Percentiles rank a stretch among this genome's conserved stretches.
Conservation (phyloP, 192 early-diverging fungal genomes). For the Rhizoclosmatium globosum region DNA sequence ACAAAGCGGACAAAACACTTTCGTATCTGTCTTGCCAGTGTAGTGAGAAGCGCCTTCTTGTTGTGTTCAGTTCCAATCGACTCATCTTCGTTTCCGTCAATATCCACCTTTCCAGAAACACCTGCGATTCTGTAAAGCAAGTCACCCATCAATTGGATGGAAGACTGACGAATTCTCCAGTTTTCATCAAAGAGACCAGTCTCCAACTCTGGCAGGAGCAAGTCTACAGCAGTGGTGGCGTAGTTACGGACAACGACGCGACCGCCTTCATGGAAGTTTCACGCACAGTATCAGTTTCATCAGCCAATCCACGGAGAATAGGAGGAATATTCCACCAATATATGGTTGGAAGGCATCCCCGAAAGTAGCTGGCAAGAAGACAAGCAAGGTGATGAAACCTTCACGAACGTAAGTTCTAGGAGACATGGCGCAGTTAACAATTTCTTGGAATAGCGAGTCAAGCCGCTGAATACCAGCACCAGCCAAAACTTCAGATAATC, state of each 20-base stretch:
- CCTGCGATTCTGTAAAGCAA: slow-evolving; percentile 93
- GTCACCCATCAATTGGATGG: slow-evolving; percentile 94
- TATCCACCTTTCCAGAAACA: slow-evolving; percentile 69
- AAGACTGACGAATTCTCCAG: slow-evolving; percentile 97
- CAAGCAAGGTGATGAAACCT: slow-evolving; percentile 94
- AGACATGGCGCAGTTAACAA: slow-evolving; percentile 81
- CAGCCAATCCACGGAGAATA: slow-evolving; percentile 90
- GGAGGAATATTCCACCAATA: slow-evolving; percentile 84
- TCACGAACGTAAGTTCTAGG: slow-evolving; percentile 86
- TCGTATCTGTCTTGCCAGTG: slow-evolving; percentile 88
- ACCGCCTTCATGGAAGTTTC: slow-evolving; percentile 93
- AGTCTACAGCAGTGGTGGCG: slow-evolving; percentile 83
- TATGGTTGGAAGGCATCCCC: slow-evolving; percentile 93
- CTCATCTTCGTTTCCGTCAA: slow-evolving; percentile 70
- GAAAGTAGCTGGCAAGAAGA: slow-evolving; percentile 96
- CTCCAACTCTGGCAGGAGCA: slow-evolving; percentile 91
- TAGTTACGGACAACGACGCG: slow-evolving; percentile 94
- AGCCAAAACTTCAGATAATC: slow-evolving; percentile 90
- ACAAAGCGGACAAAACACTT: slow-evolving; percentile 86
- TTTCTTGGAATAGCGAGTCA: slow-evolving; percentile 89
- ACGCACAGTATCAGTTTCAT: slow-evolving; percentile 93
- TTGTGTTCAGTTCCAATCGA: slow-evolving; percentile 69
- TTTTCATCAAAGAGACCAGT: slow-evolving; percentile 87
- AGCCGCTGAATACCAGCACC: slow-evolving; percentile 86
- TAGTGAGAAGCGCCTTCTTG: slow-evolving; percentile 74